Conservation (phyloP, 768 basidiomycete genomes). For the Tricholoma flavovirens region DNA sequence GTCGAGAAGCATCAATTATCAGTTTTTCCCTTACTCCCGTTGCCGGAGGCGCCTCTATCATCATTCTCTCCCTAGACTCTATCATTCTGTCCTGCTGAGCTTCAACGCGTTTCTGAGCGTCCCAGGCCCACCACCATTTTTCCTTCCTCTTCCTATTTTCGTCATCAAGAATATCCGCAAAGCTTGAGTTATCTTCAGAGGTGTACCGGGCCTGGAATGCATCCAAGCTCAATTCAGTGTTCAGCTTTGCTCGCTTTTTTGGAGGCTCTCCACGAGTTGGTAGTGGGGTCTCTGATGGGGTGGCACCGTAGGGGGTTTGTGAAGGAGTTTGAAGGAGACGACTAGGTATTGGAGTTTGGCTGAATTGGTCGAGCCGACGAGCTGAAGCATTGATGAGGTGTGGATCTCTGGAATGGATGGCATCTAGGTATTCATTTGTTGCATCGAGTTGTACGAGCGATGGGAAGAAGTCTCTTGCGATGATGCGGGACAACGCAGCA, state of each 20-base stretch:
- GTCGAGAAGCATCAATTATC: conserved; percentile 52
- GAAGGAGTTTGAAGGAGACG: conserved; percentile 41
- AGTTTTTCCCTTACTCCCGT: conserved; percentile 66
- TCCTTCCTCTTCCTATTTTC: conserved; percentile 83
- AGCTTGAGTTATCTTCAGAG: conserved; percentile 96
- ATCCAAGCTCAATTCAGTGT: conserved; percentile 67
- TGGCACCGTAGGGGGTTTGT: conserved; percentile 59
- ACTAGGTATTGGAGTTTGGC: conserved; percentile 42
- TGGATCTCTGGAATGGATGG: conserved; percentile 70
- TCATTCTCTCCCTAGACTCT: conserved; percentile 60
- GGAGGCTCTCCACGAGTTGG: conserved; percentile 39
- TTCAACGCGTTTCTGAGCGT: conserved; percentile 80
- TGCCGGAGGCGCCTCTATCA: conserved; percentile 61
- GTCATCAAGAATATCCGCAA: conserved; percentile 84
- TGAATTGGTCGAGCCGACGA: conserved; percentile 60
- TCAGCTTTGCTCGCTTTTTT: conserved; percentile 53
- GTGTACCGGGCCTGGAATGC: conserved; percentile 89
- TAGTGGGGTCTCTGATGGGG: conserved; percentile 63
- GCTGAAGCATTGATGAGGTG: conserved; percentile 73
- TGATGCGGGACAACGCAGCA: conserved; percentile 82
- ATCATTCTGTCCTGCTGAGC: conserved; percentile 58
- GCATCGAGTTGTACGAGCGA: conserved; percentile 86
- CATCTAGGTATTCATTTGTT: conserved; percentile 81
- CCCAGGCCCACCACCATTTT: conserved; percentile 90
- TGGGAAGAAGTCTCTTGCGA: conserved; percentile 97